Base-by-base conservation (phyloP, 2,329 filamentous ascomycete species). In the Curvularia lunata region DNA sequence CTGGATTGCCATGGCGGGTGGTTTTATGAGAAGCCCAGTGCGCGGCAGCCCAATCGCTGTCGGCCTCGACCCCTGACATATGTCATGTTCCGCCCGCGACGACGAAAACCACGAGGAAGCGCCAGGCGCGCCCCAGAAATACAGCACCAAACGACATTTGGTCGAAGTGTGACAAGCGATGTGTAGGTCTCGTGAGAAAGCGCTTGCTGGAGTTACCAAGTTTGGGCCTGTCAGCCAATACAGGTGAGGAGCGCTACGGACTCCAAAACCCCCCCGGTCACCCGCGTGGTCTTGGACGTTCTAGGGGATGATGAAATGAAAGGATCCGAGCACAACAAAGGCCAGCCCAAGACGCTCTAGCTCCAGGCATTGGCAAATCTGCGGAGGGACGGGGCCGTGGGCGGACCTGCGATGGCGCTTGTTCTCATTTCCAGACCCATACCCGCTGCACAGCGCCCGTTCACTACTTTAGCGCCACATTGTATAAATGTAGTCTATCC, bases 181-280 rank as follows among this genome's bases (percentile, higher is more conserved):
- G 28, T 53, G 23, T 21, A 25, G 34, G 32, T 34, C 53, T 37
- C 34, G 47, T 13, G 66, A 85, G 77, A 72, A 83, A 84, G 78
- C 84, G 78, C 65, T 72, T 70, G 38, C 40, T n/a, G 68, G 60
- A 42, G 65, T 38, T 64, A 64, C 41, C 46, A 30, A 41, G 30
- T 40, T 30, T 46, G 9, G n/a, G 38, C 10, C n/a, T 50, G 48
- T 56, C 51, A 57, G 48, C 59, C 64, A 69, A 58, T 65, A 52
- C 53, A 28, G 10, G 41, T 51, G 12, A n/a, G 48, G 47, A 38
- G 54, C 43, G 54, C 50, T 21, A 41, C 56, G 28, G 45, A 56
- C 58, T 60, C 32, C 51, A 58, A 64, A 67, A 64, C 61, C 58
- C 38, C 61, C 58, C 38, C 41, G 45, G 50, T 32, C 51, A 48